A percentile compares a stretch with the other conserved stretches of the same genome.
Conservation (phyloP, 179 eudicot genomes). For the Spinacia oleracea region DNA sequence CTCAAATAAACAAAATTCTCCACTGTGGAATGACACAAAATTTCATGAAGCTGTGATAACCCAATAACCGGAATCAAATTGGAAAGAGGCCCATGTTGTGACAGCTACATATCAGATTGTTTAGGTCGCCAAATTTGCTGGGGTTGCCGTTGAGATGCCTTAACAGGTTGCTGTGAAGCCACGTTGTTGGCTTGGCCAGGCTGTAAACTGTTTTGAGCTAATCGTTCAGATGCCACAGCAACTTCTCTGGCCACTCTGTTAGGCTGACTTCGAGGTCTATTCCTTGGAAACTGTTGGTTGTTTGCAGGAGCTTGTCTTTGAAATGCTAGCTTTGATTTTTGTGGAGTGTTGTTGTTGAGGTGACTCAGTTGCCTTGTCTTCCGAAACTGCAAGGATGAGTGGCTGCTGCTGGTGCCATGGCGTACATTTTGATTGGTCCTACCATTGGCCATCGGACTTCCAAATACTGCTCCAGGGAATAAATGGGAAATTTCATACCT, state of each 20-base stretch:
- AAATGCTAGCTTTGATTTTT: slow-evolving; percentile 19
- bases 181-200: slow-evolving; percentile 21
- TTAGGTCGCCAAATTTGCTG: slow-evolving; percentile 54
- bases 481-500: slow-evolving; percentile 41
- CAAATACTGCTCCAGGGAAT: slow-evolving; percentile 34
- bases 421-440: slow-evolving; percentile 29
- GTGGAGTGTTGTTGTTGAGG: slow-evolving; percentile 18
- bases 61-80: background rate
- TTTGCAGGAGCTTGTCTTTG: slow-evolving; percentile 34
- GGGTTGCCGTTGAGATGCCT: slow-evolving; percentile 39
- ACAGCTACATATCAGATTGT: slow-evolving; percentile 26
- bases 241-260: slow-evolving; percentile 20
- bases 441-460: slow-evolving; percentile 17
- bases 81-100: background rate
- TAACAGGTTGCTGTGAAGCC: slow-evolving; percentile 22
- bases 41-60: background rate
- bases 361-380: slow-evolving; percentile 27
- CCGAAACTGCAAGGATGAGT: slow-evolving; percentile 30
- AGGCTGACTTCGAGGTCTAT: slow-evolving; percentile 21
- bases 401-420: slow-evolving; percentile 19
- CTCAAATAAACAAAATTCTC: background rate
- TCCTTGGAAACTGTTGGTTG: slow-evolving; percentile 18
- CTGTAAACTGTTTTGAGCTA: slow-evolving; percentile 29
- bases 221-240: slow-evolving; percentile 35
- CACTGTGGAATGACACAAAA: slow-evolving; percentile 2